Evolutionary conservation across 2,329 filamentous ascomycete species (phyloP).

Genomic region (Colletotrichum lini): DNA sequence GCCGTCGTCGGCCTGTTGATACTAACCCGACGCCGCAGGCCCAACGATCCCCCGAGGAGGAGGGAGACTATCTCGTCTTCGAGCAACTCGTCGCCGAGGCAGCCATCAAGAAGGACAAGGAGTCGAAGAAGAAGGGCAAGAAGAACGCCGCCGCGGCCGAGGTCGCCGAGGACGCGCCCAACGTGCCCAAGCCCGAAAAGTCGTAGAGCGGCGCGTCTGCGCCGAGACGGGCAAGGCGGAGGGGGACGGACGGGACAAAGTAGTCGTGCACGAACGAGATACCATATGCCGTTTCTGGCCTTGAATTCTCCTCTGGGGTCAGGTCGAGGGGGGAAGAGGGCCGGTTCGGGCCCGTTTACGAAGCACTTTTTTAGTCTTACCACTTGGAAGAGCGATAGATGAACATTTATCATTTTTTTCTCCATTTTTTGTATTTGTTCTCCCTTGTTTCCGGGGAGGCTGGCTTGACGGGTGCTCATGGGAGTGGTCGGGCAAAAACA

Average conservation of each 20-base stretch:
- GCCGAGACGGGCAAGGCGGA: not conserved
- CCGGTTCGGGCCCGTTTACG: slow-evolving; percentile 2
- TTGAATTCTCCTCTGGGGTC: slow-evolving; percentile 1
- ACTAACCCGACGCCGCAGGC: slow-evolving; percentile 69
- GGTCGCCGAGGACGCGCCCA: slow-evolving; percentile 47
- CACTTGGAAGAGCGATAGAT: slow-evolving; percentile 22
- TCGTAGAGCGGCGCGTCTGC: not conserved
- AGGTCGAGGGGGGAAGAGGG: not conserved
- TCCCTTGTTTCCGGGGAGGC: slow-evolving; percentile 1
- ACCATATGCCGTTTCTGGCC: slow-evolving; percentile 16
- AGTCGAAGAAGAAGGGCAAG: slow-evolving; percentile 78
- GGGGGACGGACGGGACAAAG: not conserved
- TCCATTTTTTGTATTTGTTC: not conserved
- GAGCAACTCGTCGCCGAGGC: slow-evolving; percentile 98
- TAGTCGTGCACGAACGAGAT: slow-evolving; percentile 19
- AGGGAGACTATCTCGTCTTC: slow-evolving; percentile 98
- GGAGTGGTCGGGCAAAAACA: not conserved
- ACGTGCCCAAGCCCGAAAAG: slow-evolving; percentile 45
- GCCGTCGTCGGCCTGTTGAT: slow-evolving; percentile 13
- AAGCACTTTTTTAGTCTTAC: not conserved
- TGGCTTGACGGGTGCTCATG: slow-evolving; percentile 12
- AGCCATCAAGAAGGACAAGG: slow-evolving; percentile 93
- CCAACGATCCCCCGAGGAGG: slow-evolving; percentile 91
- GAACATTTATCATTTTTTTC: not conserved
- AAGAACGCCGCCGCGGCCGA: slow-evolving; percentile 57